Evolutionary conservation across 768 basidiomycete genomes (phyloP).

Genomic region (Mycena olivaceomarginata): DNA sequence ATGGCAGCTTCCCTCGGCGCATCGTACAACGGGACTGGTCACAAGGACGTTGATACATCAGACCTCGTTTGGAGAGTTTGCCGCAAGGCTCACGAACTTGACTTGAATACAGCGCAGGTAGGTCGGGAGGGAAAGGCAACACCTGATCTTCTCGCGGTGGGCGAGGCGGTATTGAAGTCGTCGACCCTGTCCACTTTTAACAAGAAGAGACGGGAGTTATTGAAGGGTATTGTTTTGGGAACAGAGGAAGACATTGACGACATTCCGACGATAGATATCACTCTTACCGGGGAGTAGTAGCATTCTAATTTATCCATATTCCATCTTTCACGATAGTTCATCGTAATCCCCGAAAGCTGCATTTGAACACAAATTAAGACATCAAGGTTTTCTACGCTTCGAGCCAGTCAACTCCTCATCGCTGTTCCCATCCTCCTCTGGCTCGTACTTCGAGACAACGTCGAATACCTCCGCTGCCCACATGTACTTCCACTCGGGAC

Average conservation of each 20-base stretch:
- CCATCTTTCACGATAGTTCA: too few species aligned
- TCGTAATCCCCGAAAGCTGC: too few species aligned
- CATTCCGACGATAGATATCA: conserved; percentile 21
- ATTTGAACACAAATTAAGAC: too few species aligned
- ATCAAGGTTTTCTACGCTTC: not conserved
- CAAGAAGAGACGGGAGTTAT: conserved; percentile 49
- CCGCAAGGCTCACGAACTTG: conserved; percentile 41
- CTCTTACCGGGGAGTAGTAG: not conserved
- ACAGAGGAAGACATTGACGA: conserved; percentile 49
- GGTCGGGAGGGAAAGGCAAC: not conserved
- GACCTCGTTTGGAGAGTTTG: conserved; percentile 49
- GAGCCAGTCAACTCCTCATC: not conserved
- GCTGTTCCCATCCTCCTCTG: not conserved
- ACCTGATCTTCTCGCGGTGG: conserved; percentile 2
- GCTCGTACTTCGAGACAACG: not conserved
- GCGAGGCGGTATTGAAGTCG: conserved; percentile 25
- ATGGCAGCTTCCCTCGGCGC: conserved; percentile 47
- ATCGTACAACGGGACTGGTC: conserved; percentile 52
- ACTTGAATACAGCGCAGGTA: conserved; percentile 27
- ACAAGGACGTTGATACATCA: conserved; percentile 45
- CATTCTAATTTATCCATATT: not conserved
- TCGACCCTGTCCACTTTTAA: conserved; percentile 57
- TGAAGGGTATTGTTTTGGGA: conserved; percentile 33
- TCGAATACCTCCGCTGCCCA: conserved; percentile 37
- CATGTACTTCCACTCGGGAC: conserved; percentile 46